A percentile compares a stretch with the other conserved stretches of the same genome.
Evolutionary conservation across 345 rosid species (phyloP).

Genomic region (Lepidium didymum): DNA sequence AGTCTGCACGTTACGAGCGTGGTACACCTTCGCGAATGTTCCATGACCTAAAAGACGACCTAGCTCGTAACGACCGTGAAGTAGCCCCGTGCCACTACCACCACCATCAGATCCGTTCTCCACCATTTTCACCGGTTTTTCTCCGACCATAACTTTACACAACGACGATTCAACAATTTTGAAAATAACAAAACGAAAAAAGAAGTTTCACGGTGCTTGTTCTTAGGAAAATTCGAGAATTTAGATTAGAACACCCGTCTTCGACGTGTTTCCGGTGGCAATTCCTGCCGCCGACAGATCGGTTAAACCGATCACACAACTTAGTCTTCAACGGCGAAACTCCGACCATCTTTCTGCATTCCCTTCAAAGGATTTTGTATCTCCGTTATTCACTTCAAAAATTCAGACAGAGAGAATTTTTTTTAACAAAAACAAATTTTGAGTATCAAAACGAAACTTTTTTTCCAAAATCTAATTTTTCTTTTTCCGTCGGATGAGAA

Average conservation of each 20-base stretch:
- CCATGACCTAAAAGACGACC: conserved; percentile 85
- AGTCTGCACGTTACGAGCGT: conserved; percentile 44
- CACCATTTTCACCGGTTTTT: conserved; percentile 15
- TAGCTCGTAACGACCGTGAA: conserved; percentile 81
- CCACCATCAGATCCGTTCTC: conserved; percentile 28
- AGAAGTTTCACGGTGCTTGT: not conserved
- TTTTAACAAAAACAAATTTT: not conserved
- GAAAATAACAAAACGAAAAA: not conserved
- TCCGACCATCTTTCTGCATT: conserved; percentile 75
- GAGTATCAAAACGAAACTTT: conserved; percentile 4
- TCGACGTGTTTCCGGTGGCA: conserved; percentile 96
- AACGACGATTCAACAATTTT: not conserved
- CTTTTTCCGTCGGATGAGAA: not conserved
- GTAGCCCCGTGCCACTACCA: conserved; percentile 25
- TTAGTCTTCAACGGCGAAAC: conserved; percentile 47
- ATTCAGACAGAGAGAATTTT: not conserved
- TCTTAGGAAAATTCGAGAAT: not conserved
- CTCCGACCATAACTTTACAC: conserved; percentile 11
- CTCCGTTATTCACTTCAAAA: not conserved
- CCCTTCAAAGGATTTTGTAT: conserved; percentile 31
- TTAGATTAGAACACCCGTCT: conserved; percentile 65
- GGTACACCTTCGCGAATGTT: conserved; percentile 86
- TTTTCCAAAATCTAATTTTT: not conserved
- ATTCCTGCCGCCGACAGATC: conserved; percentile 68
- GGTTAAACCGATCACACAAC: conserved; percentile 35